These are phyloP conservation scores for Colletotrichum lindemuthianum DNA, from an alignment of 2,329 filamentous ascomycete genomes.

Conservation along the genomic window DNA sequence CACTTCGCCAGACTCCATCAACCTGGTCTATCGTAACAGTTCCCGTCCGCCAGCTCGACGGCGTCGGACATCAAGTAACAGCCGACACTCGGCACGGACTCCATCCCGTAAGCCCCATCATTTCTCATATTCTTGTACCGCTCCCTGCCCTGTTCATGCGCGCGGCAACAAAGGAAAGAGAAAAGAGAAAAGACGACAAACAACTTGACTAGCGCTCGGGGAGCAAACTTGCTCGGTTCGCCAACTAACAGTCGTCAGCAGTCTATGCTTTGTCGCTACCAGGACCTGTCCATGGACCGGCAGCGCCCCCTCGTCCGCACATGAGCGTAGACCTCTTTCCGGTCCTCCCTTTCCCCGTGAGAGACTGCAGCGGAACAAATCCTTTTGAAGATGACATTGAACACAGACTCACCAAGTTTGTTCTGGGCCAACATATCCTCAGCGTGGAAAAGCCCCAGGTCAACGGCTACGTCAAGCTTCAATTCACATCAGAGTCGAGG, in stretches of 20 bases:
- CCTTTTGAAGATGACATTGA: conserved; percentile 34
- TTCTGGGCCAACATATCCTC: conserved; percentile 6
- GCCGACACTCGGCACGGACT: conserved; percentile 2
- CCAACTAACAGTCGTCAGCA: conserved; percentile 2
- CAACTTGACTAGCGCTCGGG: neutral
- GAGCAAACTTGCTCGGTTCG: no score
- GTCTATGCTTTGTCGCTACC: no score
- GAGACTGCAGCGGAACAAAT: conserved; percentile 2
- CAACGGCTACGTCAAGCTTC: conserved; percentile 36
- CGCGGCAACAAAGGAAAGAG: neutral
- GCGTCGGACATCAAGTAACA: conserved; percentile 12
- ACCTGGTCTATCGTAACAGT: neutral
- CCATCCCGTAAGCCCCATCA: conserved; percentile 8
- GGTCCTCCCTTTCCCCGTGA: neutral
- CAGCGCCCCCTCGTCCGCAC: neutral
- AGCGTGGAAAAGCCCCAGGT: conserved; percentile 9
- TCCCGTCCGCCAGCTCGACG: conserved; percentile 10
- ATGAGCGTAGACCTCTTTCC: neutral
- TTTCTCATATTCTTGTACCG: neutral
- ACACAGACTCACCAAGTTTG: neutral
- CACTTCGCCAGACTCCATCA: neutral
- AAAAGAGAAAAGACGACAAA: neutral
- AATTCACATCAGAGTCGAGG: neutral
- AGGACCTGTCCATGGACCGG: no score
- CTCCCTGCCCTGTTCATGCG: neutral